Percentiles rank a stretch among this genome's conserved stretches.
These are phyloP conservation scores for Alternaria sp. DNA, from an alignment of 2,329 filamentous ascomycete genomes.

Conservation along the genomic window DNA sequence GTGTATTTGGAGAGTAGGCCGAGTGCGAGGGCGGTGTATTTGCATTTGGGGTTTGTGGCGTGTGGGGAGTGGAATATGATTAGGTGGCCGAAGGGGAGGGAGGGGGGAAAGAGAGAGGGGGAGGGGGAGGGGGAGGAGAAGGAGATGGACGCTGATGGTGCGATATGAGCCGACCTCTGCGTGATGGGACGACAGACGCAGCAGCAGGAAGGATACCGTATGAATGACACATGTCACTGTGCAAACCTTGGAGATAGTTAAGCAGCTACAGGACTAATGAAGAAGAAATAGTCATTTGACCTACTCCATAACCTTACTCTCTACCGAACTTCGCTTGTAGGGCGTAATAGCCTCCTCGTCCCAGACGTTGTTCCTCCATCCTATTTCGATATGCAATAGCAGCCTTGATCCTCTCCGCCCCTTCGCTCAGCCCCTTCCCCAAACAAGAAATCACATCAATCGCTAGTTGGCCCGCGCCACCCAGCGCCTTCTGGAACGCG, in stretches of 20 bases:
- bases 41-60: conserved; percentile 38
- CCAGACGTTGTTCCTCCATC: not conserved
- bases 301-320: not conserved
- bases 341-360: not conserved
- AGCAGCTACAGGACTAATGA: not conserved
- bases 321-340: not conserved
- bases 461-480: not conserved
- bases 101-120: not conserved
- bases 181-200: not conserved
- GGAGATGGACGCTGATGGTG: not conserved
- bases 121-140: not conserved
- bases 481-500: not conserved
- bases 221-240: not conserved
- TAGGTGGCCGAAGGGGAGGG: conserved; percentile 7
- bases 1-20: conserved; percentile 39
- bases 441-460: not conserved
- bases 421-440: not conserved
- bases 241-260: not conserved
- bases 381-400: fast-evolving
- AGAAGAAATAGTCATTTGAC: not conserved
- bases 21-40: conserved; percentile 36
- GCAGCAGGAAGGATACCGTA: not conserved
- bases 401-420: not conserved
- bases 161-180: not conserved
- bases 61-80: conserved; percentile 24